Base-by-base conservation (phyloP, 2,329 filamentous ascomycete genomes). In the Colletotrichum nymphaeae region DNA sequence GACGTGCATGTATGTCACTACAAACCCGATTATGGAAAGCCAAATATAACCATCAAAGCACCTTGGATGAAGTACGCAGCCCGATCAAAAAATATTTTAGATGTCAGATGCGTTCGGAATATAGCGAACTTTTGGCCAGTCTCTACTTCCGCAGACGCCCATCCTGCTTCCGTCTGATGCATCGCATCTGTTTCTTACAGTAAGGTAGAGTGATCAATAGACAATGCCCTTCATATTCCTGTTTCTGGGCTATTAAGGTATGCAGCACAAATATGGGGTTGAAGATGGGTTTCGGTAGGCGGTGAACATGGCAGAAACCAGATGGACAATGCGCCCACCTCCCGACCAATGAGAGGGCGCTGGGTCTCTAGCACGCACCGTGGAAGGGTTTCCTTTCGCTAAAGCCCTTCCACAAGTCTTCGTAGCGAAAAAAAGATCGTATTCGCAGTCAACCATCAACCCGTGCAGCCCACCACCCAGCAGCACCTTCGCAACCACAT, bases 401-500 rank as follows among this genome's bases (percentile, higher is more conserved):
- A 55, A 55, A 55, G 52, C 52, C 52, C 52, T 55, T 49, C 42
- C 42, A 49, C 42, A 49, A 49, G 42, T 49, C 42, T 64, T 64
- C 52, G 46, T 46, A 52, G 52, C 62, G 46, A 64, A 69, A 72
- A 72, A 73, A 64, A 30, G 49, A 65, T 65, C 32, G 52, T 32
- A 57, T n/a, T 57, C 52, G 63, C 52, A 65, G 42, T 60, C 58
- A 46, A 55, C 60, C 67, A 32, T 49, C 28, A 55, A 69, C 37
- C 49, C 66, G 60, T 62, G 42, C 62, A 73, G 70, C 63, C 46
- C 67, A 73, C 59, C 70, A 60, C 67, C 62, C 66, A 73, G 46
- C 63, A 65, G 63, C 52, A 73, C 60, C 71, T 65, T 69, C 71
- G 67, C 60, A 73, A 73, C 62, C 71, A 73, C 71, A 65, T 63